phyloP scores from a whole-genome alignment of 108 stramenopile species.

The Cyclotella sp. region DNA sequence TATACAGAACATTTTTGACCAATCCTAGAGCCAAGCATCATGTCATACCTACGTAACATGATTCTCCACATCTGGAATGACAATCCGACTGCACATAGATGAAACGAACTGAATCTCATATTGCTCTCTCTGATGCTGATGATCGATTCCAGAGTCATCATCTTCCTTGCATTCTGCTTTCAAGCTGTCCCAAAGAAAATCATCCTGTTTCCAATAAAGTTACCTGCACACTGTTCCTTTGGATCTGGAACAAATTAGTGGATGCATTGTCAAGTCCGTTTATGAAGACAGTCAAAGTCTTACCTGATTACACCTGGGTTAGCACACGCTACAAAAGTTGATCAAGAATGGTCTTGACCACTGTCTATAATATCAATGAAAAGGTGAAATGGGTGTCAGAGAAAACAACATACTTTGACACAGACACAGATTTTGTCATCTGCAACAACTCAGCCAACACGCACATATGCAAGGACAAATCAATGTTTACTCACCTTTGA shows the following conservation, averaged over 20 bases:
- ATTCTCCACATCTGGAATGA: not conserved
- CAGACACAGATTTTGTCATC: not conserved
- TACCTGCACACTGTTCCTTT: no score
- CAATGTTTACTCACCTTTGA: not conserved
- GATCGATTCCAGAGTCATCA: no score
- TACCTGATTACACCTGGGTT: not conserved
- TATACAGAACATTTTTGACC: not conserved
- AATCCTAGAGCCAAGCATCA: not conserved
- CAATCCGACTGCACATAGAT: not conserved
- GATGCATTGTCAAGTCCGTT: not conserved
- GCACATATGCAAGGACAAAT: conserved; percentile 11
- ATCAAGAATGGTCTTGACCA: not conserved
- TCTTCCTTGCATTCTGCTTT: no score
- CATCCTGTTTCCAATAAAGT: no score
- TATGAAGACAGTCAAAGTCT: not conserved
- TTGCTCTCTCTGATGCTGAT: no score
- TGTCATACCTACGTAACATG: not conserved
- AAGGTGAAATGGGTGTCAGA: not conserved
- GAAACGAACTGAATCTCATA: no score
- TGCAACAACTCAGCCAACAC: conserved; percentile 6
- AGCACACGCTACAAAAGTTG: no score
- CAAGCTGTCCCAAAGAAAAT: no score
- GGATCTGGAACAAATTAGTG: no score
- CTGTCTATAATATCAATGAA: not conserved
- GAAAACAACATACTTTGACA: conserved; percentile 6